Evolutionary conservation across 2,329 filamentous ascomycete genomes (phyloP).

Genomic region (Cryphonectria nitschkei): DNA sequence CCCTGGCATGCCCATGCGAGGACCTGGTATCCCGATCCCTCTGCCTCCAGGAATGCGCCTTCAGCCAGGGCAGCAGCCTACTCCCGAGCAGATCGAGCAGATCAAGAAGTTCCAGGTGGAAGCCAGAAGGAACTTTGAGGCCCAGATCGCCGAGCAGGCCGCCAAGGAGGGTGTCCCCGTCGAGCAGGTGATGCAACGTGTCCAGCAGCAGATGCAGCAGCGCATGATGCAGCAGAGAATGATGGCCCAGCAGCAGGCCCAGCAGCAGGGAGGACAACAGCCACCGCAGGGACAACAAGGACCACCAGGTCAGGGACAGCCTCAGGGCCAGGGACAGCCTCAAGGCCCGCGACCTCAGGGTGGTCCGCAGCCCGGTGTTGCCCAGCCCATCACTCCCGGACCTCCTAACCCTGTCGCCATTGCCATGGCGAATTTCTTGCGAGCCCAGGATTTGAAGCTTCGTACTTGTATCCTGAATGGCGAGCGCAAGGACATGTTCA

Average conservation of each 20-base stretch:
- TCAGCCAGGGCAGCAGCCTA: slow-evolving; percentile 37
- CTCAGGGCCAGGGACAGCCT: slow-evolving; percentile 40
- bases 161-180: slow-evolving; percentile 83
- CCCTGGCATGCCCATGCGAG: slow-evolving; percentile 24
- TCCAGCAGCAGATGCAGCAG: slow-evolving; percentile 60
- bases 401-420: slow-evolving; percentile 88
- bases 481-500: slow-evolving; percentile 98
- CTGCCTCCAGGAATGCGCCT: slow-evolving; percentile 35
- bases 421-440: slow-evolving; percentile 86
- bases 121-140: slow-evolving; percentile 58
- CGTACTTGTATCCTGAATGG: slow-evolving; percentile 93
- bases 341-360: slow-evolving; percentile 38
- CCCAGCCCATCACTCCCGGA: slow-evolving; percentile 72
- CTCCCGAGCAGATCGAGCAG: slow-evolving; percentile 80
- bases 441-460: slow-evolving; percentile 81
- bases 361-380: slow-evolving; percentile 52
- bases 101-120: slow-evolving; percentile 41
- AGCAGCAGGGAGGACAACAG: slow-evolving; percentile 36
- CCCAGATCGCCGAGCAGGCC: slow-evolving; percentile 80
- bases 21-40: slow-evolving; percentile 25
- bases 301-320: slow-evolving; percentile 38
- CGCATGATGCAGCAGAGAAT: slow-evolving; percentile 48
- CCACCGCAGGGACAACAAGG: not conserved
- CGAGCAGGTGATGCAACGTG: slow-evolving; percentile 77
- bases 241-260: slow-evolving; percentile 24